phyloP scores from a whole-genome alignment of 768 basidiomycete species.

The Suillus alpinus region DNA sequence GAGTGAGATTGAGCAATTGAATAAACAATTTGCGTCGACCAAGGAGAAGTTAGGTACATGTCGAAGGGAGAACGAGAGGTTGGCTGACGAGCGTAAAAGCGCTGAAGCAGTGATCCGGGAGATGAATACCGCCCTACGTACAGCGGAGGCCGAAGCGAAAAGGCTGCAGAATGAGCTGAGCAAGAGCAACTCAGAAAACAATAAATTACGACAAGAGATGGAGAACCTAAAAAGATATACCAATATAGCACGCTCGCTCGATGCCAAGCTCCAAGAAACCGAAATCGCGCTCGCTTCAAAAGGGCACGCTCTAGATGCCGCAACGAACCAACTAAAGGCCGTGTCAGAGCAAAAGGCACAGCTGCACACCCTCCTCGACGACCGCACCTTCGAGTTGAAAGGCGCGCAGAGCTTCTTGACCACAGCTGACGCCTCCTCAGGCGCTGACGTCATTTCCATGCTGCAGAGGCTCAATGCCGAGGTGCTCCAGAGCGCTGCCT shows the following conservation, averaged over 20 bases:
- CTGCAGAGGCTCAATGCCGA: constrained; percentile 46
- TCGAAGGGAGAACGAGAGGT: background rate
- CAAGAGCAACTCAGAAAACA: background rate
- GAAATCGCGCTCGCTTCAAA: background rate
- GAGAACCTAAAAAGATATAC: background rate
- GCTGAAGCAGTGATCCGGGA: too few species aligned
- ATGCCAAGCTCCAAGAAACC: background rate
- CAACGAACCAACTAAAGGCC: background rate
- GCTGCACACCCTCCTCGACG: constrained; percentile 30
- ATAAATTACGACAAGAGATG: background rate
- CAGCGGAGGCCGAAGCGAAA: background rate
- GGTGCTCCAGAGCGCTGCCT: constrained; percentile 47
- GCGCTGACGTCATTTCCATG: constrained; percentile 42
- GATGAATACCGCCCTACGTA: background rate
- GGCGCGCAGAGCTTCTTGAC: constrained; percentile 47
- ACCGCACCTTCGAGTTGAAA: constrained; percentile 42
- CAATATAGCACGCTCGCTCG: background rate
- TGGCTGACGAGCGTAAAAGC: background rate
- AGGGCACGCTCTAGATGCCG: background rate
- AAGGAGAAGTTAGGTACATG: background rate
- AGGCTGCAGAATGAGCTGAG: background rate
- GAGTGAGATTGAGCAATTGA: background rate
- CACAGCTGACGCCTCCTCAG: constrained; percentile 42
- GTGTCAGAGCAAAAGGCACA: constrained; percentile 9
- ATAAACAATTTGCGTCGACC: background rate